Conservation (phyloP, 805 yeast species). For the Schizosaccharomyces lindneri region DNA sequence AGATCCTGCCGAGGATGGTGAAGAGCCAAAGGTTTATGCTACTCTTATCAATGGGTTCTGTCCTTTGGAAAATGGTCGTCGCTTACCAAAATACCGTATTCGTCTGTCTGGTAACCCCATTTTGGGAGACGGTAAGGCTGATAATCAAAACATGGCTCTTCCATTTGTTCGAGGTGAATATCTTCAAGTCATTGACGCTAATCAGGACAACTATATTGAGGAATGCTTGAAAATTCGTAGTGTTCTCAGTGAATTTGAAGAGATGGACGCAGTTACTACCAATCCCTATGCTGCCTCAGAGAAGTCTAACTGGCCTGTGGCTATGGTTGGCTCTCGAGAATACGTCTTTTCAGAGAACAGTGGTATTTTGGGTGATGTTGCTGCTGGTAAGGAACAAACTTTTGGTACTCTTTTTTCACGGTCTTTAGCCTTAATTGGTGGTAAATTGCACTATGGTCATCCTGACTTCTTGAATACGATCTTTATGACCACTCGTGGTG, state of each 20-base stretch:
- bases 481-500: slow-evolving; percentile 88
- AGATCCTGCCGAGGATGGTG: slow-evolving; percentile 35
- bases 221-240: slow-evolving; percentile 81
- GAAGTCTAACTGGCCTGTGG: slow-evolving; percentile 31
- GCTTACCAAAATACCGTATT: slow-evolving; percentile 40
- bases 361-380: slow-evolving; percentile 84
- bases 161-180: slow-evolving; percentile 83
- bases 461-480: slow-evolving; percentile 83
- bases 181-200: slow-evolving; percentile 84
- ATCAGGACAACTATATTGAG: slow-evolving; percentile 84
- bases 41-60: slow-evolving; percentile 42
- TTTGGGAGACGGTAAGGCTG: slow-evolving; percentile 88
- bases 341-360: slow-evolving; percentile 80
- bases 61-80: slow-evolving; percentile 28
- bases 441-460: slow-evolving; percentile 85
- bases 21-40: slow-evolving; percentile 31
- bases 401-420: slow-evolving; percentile 89
- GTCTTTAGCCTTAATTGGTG: slow-evolving; percentile 80
- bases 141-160: slow-evolving; percentile 73
- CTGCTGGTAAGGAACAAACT: slow-evolving; percentile 93
- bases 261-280: slow-evolving; percentile 27
- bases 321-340: slow-evolving; percentile 85
- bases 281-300: slow-evolving; percentile 40
- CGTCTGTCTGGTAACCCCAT: slow-evolving; percentile 81
- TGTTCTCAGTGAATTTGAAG: slow-evolving; percentile 76